A percentile compares a stretch with the other conserved stretches of the same genome.
Evolutionary conservation across 139 green algal genomes (phyloP).

Genomic region (Chlamydomonas urium): DNA sequence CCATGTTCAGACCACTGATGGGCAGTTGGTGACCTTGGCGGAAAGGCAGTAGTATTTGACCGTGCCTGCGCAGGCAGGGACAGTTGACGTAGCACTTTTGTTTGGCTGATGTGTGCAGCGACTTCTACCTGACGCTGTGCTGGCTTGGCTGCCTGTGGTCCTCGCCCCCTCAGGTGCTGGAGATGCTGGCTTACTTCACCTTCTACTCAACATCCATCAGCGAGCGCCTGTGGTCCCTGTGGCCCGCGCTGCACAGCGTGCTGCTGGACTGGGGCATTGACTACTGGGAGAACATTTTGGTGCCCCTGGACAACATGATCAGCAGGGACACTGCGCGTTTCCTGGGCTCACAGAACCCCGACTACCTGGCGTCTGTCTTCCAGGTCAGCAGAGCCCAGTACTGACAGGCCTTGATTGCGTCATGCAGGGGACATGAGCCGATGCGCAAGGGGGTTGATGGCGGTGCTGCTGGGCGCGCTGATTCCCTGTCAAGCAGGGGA

Average conservation of each 20-base stretch:
- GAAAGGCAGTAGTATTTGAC: too few relatives aligned
- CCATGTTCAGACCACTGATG: too few relatives aligned
- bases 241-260: slow-evolving; percentile 69
- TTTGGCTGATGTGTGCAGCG: background rate
- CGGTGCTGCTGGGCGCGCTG: too few relatives aligned
- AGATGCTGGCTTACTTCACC: slow-evolving; percentile 90
- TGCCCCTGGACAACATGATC: slow-evolving; percentile 94
- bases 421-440: background rate
- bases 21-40: too few relatives aligned
- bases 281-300: slow-evolving; percentile 78
- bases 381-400: slow-evolving; percentile 22
- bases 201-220: slow-evolving; percentile 75
- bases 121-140: background rate
- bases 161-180: slow-evolving; percentile 47
- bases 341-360: slow-evolving; percentile 56
- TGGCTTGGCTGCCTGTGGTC: background rate
- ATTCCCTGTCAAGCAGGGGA: too few relatives aligned
- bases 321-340: slow-evolving; percentile 71
- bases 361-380: slow-evolving; percentile 67
- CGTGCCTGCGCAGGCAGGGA: too few relatives aligned
- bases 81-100: background rate
- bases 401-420: background rate
- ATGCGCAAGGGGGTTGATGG: background rate
- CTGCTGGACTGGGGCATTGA: slow-evolving; percentile 83
- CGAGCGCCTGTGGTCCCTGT: slow-evolving; percentile 83